A percentile compares a stretch with the other conserved stretches of the same genome.
Conservation (phyloP, 2,329 filamentous ascomycete genomes). For the Falciphora oryzae region DNA sequence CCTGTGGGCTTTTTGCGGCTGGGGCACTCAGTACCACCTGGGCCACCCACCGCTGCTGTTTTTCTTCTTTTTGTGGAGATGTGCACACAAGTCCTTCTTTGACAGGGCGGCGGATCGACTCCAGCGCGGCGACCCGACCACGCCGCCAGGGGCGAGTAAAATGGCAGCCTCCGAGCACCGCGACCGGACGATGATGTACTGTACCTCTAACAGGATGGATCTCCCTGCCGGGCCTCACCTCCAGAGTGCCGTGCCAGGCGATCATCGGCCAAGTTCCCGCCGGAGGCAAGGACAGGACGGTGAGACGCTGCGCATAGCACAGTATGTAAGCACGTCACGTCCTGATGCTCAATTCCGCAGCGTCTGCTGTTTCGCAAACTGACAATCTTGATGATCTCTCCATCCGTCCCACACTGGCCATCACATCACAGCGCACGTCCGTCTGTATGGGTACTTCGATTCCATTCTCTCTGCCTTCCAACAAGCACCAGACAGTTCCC, state of each 20-base stretch:
- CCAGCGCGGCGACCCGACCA: background rate
- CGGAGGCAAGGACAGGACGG: background rate
- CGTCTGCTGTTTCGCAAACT: background rate
- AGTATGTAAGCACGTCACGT: background rate
- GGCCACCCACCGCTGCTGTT: background rate
- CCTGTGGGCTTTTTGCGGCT: background rate
- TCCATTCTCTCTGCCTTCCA: background rate
- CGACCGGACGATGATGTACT: background rate
- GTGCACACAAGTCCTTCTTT: background rate
- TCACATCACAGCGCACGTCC: no score
- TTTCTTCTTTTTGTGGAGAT: background rate
- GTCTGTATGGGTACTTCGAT: background rate
- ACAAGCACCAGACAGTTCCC: background rate
- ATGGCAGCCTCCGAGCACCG: background rate
- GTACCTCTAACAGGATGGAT: background rate
- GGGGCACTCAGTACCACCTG: background rate
- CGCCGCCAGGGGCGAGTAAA: background rate
- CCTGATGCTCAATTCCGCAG: background rate
- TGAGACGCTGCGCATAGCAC: background rate
- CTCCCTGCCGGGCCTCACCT: background rate
- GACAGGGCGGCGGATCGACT: background rate
- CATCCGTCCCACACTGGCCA: no score
- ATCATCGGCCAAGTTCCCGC: background rate
- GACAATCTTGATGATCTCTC: background rate
- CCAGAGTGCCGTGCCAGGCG: background rate